Conservation (phyloP, 2,329 filamentous ascomycete species). For the Clarireedia monteithiana region DNA sequence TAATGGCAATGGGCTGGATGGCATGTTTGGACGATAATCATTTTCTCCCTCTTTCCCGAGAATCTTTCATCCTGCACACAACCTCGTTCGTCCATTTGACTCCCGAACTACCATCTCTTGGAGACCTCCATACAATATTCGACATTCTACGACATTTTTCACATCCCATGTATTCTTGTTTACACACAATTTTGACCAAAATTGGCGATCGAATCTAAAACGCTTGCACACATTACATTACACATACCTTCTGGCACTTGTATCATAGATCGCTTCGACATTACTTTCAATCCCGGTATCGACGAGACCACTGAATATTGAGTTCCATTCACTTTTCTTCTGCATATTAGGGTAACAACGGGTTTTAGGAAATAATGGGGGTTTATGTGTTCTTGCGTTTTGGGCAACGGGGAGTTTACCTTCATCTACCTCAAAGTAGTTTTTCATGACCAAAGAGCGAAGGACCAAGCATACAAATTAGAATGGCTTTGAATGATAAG, state of each 20-base stretch:
- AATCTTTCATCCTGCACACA: background rate
- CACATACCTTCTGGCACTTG: constrained; percentile 8
- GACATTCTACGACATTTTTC: background rate
- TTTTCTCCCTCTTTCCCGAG: background rate
- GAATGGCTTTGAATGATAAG: constrained; percentile 2
- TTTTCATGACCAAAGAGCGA: constrained; percentile 1
- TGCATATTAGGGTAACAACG: constrained; percentile 9
- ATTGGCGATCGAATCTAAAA: background rate
- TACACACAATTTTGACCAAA: background rate
- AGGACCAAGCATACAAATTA: constrained; percentile 7
- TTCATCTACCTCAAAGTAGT: background rate
- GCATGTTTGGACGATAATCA: constrained; percentile 16
- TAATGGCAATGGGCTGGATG: constrained; percentile 10
- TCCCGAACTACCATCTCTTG: background rate
- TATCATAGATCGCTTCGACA: constrained; percentile 7
- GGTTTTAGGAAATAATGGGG: constrained; percentile 2
- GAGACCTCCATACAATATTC: background rate
- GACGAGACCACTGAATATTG: background rate
- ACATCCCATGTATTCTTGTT: background rate
- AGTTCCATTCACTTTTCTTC: constrained; percentile 5
- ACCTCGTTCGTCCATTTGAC: background rate
- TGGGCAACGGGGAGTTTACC: constrained; percentile 4
- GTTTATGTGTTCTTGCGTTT: background rate
- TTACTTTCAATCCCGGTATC: background rate
- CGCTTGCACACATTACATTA: constrained; percentile 2